These are phyloP conservation scores for Capronia epimyces DNA, from an alignment of 2,329 filamentous ascomycete species.

Conservation along the genomic window DNA sequence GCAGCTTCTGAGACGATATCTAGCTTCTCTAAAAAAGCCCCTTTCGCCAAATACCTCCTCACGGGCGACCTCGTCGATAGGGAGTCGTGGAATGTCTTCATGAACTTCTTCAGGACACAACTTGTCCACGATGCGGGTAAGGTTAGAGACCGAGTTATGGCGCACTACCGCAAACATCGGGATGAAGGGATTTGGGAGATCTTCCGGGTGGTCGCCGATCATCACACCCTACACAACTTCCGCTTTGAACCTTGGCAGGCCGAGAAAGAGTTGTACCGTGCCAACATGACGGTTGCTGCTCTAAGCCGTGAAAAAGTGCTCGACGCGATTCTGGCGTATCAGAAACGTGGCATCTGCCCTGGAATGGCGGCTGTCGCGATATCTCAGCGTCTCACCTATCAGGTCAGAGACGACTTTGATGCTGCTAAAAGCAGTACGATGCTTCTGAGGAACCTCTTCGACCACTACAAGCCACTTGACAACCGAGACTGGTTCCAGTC, in stretches of 20 bases:
- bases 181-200: constrained; percentile 21
- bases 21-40: neutral
- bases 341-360: constrained; percentile 18
- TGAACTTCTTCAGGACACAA: constrained; percentile 8
- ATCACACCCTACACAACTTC: constrained; percentile 8
- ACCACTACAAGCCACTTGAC: constrained; percentile 1
- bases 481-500: constrained; percentile 15
- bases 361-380: constrained; percentile 14
- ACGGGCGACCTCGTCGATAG: constrained; percentile 1
- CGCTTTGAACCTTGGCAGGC: constrained; percentile 12
- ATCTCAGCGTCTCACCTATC: constrained; percentile 16
- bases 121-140: neutral
- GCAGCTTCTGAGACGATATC: neutral
- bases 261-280: constrained; percentile 14
- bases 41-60: constrained; percentile 3
- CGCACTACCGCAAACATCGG: constrained; percentile 11
- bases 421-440: constrained; percentile 6
- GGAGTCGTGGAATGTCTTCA: constrained; percentile 7
- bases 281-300: constrained; percentile 12
- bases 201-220: constrained; percentile 8
- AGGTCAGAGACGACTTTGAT: constrained; percentile 13
- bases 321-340: constrained; percentile 9
- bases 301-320: constrained; percentile 2
- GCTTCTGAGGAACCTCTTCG: constrained; percentile 1
- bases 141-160: constrained; percentile 5